Conservation (phyloP, 1,284 basidiomycete species). For the Ceratobasidium theobromae region DNA sequence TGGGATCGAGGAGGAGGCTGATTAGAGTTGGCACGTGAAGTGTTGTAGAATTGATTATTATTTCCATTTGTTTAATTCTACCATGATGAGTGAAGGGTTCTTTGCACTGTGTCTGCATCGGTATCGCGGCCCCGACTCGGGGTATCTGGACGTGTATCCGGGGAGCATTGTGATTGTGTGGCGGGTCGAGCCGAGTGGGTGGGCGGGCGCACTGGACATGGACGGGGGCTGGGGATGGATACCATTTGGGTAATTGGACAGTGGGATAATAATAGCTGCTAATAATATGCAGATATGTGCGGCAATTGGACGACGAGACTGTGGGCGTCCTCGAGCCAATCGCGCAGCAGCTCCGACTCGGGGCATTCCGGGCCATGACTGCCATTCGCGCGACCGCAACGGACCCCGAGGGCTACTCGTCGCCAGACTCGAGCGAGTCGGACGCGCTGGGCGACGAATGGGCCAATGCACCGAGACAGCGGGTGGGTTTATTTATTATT, state of each 20-base stretch:
- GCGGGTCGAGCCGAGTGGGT: slow-evolving; percentile 12
- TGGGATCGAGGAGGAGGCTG: slow-evolving; percentile 12
- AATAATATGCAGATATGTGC: slow-evolving; percentile 12
- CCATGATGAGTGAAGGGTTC: slow-evolving; percentile 3
- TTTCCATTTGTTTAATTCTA: no score
- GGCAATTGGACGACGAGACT: slow-evolving; percentile 12
- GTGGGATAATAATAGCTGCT: no score
- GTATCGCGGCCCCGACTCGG: not conserved
- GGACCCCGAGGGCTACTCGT: slow-evolving; percentile 13
- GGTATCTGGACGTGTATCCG: not conserved
- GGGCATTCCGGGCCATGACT: slow-evolving; percentile 15
- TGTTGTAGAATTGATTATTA: no score
- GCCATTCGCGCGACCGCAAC: slow-evolving; percentile 18
- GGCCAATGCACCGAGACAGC: slow-evolving; percentile 1
- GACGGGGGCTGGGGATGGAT: slow-evolving; percentile 22
- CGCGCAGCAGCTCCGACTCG: not conserved
- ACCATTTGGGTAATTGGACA: not conserved
- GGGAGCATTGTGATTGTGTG: slow-evolving; percentile 17
- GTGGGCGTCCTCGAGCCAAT: slow-evolving; percentile 10
- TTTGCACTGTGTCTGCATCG: slow-evolving; percentile 19
- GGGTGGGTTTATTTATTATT: slow-evolving; percentile 9
- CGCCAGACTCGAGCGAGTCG: slow-evolving; percentile 24
- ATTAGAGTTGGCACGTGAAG: no score
- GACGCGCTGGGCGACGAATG: slow-evolving; percentile 28
- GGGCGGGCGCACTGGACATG: slow-evolving; percentile 9